A percentile compares a stretch with the other conserved stretches of the same genome.
phyloP scores from a whole-genome alignment of 2,329 filamentous ascomycete species.

The Paraphoma chrysanthemicola region DNA sequence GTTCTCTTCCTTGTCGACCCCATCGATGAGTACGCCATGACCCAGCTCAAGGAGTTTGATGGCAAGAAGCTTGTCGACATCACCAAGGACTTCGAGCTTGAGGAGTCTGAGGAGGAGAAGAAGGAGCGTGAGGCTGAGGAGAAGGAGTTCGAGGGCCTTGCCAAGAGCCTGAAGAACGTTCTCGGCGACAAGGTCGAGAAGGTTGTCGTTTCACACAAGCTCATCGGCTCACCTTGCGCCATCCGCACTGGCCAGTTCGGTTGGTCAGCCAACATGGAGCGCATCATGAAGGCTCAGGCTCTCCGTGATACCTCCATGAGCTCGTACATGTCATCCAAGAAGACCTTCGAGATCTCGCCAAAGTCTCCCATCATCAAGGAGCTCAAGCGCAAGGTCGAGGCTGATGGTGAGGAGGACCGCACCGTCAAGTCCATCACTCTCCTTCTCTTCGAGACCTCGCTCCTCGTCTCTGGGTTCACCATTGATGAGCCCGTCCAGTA shows the following conservation, averaged over 20 bases:
- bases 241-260: conserved; percentile 99
- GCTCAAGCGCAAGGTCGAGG: conserved; percentile 99
- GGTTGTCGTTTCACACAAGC: conserved; percentile 98
- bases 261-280: conserved; percentile 99
- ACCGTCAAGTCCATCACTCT: conserved; percentile 99
- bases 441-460: conserved; percentile 97
- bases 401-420: conserved; percentile 96
- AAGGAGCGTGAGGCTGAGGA: conserved; percentile 90
- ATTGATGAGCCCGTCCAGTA: conserved; percentile 98
- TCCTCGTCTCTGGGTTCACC: conserved; percentile 98
- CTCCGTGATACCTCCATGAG: conserved; percentile 99
- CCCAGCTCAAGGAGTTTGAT: conserved; percentile 99
- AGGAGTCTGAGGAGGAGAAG: conserved; percentile 99
- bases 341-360: conserved; percentile 99
- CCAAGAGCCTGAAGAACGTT: conserved; percentile 98
- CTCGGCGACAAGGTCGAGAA: conserved; percentile 99
- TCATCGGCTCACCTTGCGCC: conserved; percentile 90
- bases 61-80: conserved; percentile 99
- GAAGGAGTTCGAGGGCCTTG: conserved; percentile 95
- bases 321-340: conserved; percentile 99
- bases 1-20: conserved; percentile 99
- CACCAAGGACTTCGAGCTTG: conserved; percentile 99
- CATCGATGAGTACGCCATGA: conserved; percentile 99
- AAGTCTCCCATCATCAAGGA: conserved; percentile 98
- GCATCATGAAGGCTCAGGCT: conserved; percentile 99